Base-by-base conservation (phyloP, 1,139 yeast species). In the Meyerozyma athensensis region DNA sequence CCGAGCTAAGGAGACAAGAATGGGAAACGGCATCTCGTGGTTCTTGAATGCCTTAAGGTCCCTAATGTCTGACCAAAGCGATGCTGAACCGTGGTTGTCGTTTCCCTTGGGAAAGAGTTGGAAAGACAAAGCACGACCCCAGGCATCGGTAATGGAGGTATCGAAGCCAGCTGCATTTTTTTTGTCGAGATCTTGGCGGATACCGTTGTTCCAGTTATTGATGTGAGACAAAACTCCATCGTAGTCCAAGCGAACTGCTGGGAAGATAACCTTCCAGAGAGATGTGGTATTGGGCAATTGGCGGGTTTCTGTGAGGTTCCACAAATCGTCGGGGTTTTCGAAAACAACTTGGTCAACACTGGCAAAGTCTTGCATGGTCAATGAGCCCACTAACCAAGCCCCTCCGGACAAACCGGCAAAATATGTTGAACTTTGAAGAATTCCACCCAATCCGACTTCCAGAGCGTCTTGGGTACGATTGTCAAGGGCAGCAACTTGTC, bases 1-100 rank as follows among this genome's bases (percentile, higher is more conserved):
- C 44, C 73, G 53, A 5, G 69, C 73, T 23, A 65, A 46, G 1
- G 69, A 59, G 10, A 58, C 54, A 8, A 66, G 50, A 16, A 66
- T 49, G 5, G 72, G 72, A 45, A 66, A 68, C 10, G 74, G 74
- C 62, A 64, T 63, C 19, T 65, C 64, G 30, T 63, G 63, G 40
- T 59, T 58, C 16, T 48, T 42, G 40, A 66, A 67, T 10, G 48
- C 43, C 4, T 48, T 44, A 39, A 52, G 46, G 33, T 58, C 53
- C 40, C 63, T 51, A 30, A 66, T 52, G 43, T 58, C 66, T 5
- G 68, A 61, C 59, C 64, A 63, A 1, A 64, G 50, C 12, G 58
- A 42, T 4, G 54, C 49, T 21, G 50, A 53, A n/a, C 50, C 59
- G 40, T 53, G 56, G 22, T 58, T 46, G 23, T 53, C 46, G 13